Base-by-base conservation (phyloP, 2,329 filamentous ascomycete genomes). In the Ophiosphaerella herpotricha region DNA sequence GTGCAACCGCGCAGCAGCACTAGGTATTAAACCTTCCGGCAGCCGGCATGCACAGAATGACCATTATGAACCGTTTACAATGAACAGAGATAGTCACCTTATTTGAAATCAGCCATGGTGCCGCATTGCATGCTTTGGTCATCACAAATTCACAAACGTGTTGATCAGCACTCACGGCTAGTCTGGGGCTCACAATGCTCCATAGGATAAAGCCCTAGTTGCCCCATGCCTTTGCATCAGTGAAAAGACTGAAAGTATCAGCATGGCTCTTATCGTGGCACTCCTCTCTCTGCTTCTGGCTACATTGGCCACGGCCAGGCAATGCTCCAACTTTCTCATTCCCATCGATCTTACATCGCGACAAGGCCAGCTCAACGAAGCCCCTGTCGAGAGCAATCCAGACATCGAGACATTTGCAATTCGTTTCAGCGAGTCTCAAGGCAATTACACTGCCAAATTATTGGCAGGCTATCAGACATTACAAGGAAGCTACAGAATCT, bases 401-500 rank as follows among this genome's bases (percentile, higher is more conserved):
- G 83, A 87, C 2, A 80, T 81, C 1, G 81, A 81, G 11, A 77
- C 81, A 53, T 83, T 87, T 57, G 68, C 80, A 26, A 57, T 50
- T 29, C 56, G 51, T 8, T 63, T 56, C 39, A 50, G 23, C 43
- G 32, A 61, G 16, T 61, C 37, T 39, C 48, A 55, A 6, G 50
- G 72, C 37, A 82, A 85, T 60, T 82, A 77, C 59, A 76, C 78
- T 0, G 67, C 73, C 1, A 61, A 70, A 8, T 58, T 78, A 2
- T 66, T 83, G 2, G 64, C 68, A n/a, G 81, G 77, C 34, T 83
- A 82, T 58, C 61, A 74, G 24, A 81, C 77, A 0, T 70, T 85
- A 13, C 65, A 73, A 1, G 82, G 82, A 29, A 75, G 71, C 21
- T 87, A 86, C 71, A 67, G 80, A 4, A 81, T 88, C 40, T 81